A percentile compares a stretch with the other conserved stretches of the same genome.
Evolutionary conservation across 169 alveolate genomes (phyloP).

Genomic region (Eimeria falciformis): DNA sequence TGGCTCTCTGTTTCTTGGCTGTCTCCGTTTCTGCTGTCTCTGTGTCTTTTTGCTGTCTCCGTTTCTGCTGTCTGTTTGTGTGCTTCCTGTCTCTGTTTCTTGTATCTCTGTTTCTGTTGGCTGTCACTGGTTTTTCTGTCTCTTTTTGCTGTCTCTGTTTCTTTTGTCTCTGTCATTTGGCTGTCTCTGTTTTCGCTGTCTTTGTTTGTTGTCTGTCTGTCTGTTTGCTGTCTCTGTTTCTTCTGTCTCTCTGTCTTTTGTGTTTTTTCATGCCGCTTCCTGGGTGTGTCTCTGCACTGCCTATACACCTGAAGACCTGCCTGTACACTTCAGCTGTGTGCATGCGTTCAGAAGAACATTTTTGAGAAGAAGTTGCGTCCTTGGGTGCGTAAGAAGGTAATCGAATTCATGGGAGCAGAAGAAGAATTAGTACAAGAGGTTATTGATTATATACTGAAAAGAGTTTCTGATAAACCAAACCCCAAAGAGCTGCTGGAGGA

Average conservation of each 20-base stretch:
- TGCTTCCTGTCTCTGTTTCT: background rate
- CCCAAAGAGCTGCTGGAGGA: constrained; percentile 86
- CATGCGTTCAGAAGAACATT: constrained; percentile 77
- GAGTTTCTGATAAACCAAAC: constrained; percentile 83
- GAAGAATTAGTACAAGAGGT: constrained; percentile 85
- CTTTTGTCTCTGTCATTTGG: too few species aligned
- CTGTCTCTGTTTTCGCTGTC: too few species aligned
- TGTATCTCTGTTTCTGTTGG: too few species aligned
- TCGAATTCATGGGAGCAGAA: constrained; percentile 90
- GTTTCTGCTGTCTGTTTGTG: background rate
- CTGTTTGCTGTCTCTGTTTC: too few species aligned
- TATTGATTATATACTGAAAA: constrained; percentile 80
- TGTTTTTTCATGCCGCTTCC: too few species aligned
- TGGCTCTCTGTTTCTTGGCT: background rate
- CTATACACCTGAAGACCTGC: too few species aligned
- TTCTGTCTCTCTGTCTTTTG: too few species aligned
- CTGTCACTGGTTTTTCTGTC: too few species aligned
- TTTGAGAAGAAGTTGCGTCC: constrained; percentile 84
- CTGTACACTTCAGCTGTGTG: too few species aligned
- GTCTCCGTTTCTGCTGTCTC: background rate
- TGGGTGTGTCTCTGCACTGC: too few species aligned
- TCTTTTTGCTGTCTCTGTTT: too few species aligned
- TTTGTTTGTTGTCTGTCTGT: too few species aligned
- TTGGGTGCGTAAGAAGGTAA: constrained; percentile 86
- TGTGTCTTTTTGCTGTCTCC: background rate